Conservation (phyloP, 345 rosid genomes). For the Kernera saxatilis region DNA sequence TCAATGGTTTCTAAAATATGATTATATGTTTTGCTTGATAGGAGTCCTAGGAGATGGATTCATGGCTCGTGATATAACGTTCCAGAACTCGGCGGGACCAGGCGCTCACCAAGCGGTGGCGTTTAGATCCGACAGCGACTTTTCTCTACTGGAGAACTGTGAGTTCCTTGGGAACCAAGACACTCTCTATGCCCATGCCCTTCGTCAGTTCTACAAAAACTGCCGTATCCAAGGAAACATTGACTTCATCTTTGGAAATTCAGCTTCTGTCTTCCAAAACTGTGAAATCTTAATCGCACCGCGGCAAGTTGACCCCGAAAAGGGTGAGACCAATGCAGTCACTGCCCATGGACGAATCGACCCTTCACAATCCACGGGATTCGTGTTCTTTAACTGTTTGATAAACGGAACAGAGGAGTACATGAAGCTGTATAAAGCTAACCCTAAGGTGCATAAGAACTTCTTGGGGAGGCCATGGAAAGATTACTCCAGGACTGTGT, state of each 20-base stretch:
- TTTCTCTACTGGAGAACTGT: constrained; percentile 64
- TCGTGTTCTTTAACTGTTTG: constrained; percentile 62
- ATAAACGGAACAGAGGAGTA: constrained; percentile 77
- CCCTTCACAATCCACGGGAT: constrained; percentile 74
- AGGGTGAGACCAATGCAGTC: constrained; percentile 68
- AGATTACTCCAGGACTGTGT: constrained; percentile 80
- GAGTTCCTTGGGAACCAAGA: constrained; percentile 92
- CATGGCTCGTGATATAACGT: constrained; percentile 81
- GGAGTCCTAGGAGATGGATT: constrained; percentile 92
- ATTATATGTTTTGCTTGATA: constrained; percentile 25
- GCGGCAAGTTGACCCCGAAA: constrained; percentile 61
- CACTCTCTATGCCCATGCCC: constrained; percentile 77
- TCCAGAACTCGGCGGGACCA: constrained; percentile 81
- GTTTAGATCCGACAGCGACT: constrained; percentile 82
- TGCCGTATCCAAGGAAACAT: constrained; percentile 86
- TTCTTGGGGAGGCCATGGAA: constrained; percentile 96
- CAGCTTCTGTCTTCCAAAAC: constrained; percentile 76
- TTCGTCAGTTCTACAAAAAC: constrained; percentile 79
- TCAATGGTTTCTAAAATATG: not conserved
- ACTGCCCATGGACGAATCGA: constrained; percentile 92
- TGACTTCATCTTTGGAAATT: constrained; percentile 88
- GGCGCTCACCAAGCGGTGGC: constrained; percentile 93
- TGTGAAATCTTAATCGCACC: constrained; percentile 57
- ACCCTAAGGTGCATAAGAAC: constrained; percentile 60
- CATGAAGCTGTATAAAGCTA: constrained; percentile 49